These are phyloP conservation scores for Bipolaris bicolor DNA, from an alignment of 2,329 filamentous ascomycete species.

Conservation along the genomic window DNA sequence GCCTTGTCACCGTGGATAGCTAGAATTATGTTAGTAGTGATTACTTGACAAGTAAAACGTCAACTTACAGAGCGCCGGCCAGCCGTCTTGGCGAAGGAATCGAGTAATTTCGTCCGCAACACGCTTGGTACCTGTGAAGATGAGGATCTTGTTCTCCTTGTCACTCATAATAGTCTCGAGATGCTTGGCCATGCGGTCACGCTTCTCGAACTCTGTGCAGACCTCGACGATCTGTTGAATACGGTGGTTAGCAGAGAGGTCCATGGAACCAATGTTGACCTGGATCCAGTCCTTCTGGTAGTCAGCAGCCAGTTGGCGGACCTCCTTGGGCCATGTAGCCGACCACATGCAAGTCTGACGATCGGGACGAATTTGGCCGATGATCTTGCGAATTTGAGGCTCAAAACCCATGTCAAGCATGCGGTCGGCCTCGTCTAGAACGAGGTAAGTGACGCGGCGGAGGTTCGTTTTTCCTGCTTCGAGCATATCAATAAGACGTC, in stretches of 20 bases:
- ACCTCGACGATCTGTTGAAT: slow-evolving; percentile 98
- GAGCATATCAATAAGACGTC: slow-evolving; percentile 97
- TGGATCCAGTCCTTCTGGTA: slow-evolving; percentile 97
- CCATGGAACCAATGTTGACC: slow-evolving; percentile 97
- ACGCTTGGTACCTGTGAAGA: slow-evolving; percentile 87
- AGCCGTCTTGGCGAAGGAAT: slow-evolving; percentile 96
- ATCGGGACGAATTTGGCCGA: slow-evolving; percentile 95
- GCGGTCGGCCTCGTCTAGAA: slow-evolving; percentile 97
- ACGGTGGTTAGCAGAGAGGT: slow-evolving; percentile 94
- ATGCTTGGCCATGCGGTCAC: slow-evolving; percentile 95
- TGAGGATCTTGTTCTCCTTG: slow-evolving; percentile 91
- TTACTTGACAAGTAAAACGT: slow-evolving; percentile 4
- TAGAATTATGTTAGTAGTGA: slow-evolving; percentile 54
- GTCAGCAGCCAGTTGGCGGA: slow-evolving; percentile 86
- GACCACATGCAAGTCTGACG: slow-evolving; percentile 99
- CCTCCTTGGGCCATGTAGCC: slow-evolving; percentile 98
- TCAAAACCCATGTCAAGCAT: slow-evolving; percentile 99
- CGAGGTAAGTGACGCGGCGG: slow-evolving; percentile 95
- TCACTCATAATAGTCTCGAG: slow-evolving; percentile 98
- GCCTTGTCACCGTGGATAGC: slow-evolving; percentile 99
- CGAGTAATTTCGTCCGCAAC: slow-evolving; percentile 97
- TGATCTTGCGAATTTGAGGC: slow-evolving; percentile 98
- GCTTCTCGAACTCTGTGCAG: slow-evolving; percentile 95
- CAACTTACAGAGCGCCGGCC: slow-evolving; percentile 89
- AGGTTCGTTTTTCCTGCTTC: slow-evolving; percentile 98